Percentiles rank a stretch among this genome's conserved stretches.
phyloP scores from a whole-genome alignment of 345 rosid genomes.

The Mercurialis annua region DNA sequence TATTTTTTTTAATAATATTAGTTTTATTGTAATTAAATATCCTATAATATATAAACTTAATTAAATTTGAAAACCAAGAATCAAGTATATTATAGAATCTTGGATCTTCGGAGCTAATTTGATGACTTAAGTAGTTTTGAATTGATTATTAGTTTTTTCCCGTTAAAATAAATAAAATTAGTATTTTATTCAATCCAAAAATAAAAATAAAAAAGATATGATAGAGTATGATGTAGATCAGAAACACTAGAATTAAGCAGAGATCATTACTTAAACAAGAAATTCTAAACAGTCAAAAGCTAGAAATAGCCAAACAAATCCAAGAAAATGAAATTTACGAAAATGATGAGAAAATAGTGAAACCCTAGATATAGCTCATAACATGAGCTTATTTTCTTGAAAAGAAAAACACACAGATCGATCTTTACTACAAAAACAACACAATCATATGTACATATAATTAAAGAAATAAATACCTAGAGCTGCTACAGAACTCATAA shows the following conservation, averaged over 20 bases:
- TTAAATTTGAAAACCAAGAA: too few relatives aligned
- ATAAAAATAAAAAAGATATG: neutral
- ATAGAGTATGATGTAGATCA: neutral
- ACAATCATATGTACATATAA: neutral
- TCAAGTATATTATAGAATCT: too few relatives aligned
- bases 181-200: neutral
- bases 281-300: neutral
- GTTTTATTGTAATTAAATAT: neutral
- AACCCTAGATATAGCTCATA: constrained; percentile 13
- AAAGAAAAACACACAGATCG: constrained; percentile 7
- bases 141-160: too few relatives aligned
- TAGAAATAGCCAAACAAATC: neutral
- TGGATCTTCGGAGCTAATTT: too few relatives aligned
- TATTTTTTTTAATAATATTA: constrained; percentile 6
- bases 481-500: constrained; percentile 53
- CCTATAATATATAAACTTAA: too few relatives aligned
- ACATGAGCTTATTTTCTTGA: neutral
- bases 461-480: neutral
- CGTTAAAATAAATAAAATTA: too few relatives aligned
- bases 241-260: constrained; percentile 3
- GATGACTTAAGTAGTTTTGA: too few relatives aligned
- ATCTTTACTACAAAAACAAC: constrained; percentile 14
- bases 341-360: neutral
- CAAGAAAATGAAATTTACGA: neutral
- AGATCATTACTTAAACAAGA: neutral